Evolutionary conservation across 2,329 filamentous ascomycete genomes (phyloP).

Genomic region (Paraphaeosphaeria minitans): DNA sequence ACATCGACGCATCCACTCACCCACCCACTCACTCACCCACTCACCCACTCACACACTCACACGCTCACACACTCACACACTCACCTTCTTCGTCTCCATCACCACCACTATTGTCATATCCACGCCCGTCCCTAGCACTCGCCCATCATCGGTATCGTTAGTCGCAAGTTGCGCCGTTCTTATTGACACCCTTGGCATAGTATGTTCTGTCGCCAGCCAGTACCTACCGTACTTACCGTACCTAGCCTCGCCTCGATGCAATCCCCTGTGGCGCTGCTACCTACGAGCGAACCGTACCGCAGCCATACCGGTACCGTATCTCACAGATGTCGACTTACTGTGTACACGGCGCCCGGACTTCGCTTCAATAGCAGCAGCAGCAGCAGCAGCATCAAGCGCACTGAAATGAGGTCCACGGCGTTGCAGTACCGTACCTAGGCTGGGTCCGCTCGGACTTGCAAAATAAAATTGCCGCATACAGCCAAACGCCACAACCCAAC

Average conservation of each 20-base stretch:
- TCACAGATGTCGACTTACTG: background rate
- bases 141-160: background rate
- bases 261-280: background rate
- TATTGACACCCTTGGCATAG: background rate
- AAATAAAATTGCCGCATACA: background rate
- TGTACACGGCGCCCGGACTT: background rate
- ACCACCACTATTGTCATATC: background rate
- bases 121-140: background rate
- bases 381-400: background rate
- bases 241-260: background rate
- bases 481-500: background rate
- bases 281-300: background rate
- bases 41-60: too few relatives aligned
- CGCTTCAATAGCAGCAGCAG: background rate
- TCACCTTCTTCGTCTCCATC: background rate
- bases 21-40: too few relatives aligned
- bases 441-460: constrained; percentile 1
- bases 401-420: background rate
- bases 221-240: too few relatives aligned
- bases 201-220: background rate
- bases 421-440: too few relatives aligned
- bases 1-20: too few relatives aligned
- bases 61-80: background rate
- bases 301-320: background rate
- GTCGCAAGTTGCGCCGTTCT: background rate